Evolutionary conservation across 176 grass and related monocot species (phyloP), one percentile per base, ranked within the genome.

Genomic region (Olyra latifolia): DNA sequence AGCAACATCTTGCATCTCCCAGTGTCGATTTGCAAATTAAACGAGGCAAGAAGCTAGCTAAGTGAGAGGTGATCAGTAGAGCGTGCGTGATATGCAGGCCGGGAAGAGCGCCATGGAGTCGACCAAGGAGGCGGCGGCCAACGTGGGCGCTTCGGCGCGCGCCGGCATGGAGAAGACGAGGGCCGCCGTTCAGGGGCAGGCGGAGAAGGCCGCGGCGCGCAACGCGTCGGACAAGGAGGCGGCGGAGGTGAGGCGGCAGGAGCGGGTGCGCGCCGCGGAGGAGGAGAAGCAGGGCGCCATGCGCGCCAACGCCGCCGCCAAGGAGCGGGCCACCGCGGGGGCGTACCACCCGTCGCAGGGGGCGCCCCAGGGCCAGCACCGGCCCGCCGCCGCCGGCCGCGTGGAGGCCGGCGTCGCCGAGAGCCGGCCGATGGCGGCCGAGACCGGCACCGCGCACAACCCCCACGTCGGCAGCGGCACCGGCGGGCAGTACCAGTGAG

Each of bases 371-470:
- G 28, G 28, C 46, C 28, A 50, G 13, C 8, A 39, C 4, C 70
- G 2, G 32, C 32, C 0, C 32, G 32, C 90, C 0, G 0, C n/a
- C 0, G 91, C 83, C 0, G 87, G 91, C 40, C 57, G 68, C 29
- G 71, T 83, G 4, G 57, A 87, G 23, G 30, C 10, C 29, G 80
- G 90, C 40, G 48, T 68, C 8, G 76, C n/a, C 3, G 19, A 80
- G 79, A 71, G 69, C 20, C 45, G 54, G 7, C 80, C 86, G 29
- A 3, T 86, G 13, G 90, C 62, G 11, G 23, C 20, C 2, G 62
- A 1, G 4, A 88, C 90, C 8, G 86, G 74, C 41, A 86, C 74
- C 16, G 91, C 80, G 15, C 91, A 89, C 27, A 84, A 87, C 80
- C 87, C 87, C 30, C 76, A 40, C 23, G 80, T 62, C 19, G 90